Base-by-base conservation (phyloP, 176 grass and related monocot genomes). In the Lolium perenne region DNA sequence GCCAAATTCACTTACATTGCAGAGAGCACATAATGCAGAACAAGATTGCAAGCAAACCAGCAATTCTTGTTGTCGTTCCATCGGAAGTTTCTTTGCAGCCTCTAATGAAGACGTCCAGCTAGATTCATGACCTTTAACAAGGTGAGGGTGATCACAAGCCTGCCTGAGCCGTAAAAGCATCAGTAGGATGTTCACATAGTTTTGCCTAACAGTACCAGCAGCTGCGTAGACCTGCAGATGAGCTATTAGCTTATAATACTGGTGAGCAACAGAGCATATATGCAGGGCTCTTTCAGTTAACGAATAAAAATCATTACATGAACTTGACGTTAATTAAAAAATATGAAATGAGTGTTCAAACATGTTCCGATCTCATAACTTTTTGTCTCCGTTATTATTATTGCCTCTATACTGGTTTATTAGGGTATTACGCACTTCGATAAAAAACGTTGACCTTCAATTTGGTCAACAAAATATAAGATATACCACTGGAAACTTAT, bases 131-230 rank as follows among this genome's bases (percentile, higher is more conserved):
- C 94, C 90, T 91, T 92, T 96, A 76, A 99, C 97, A 75, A 99
- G 53, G 74, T 93, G 86, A 73, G 90, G 94, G 74, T 99, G 97
- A 84, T 94, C 94, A 55, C 97, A 99, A 71, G 97, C 97, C 80
- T 99, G 97, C 57, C 97, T 91, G 62, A 99, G 90, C 85, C 97
- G 84, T 76, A 99, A 92, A 87, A 99, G 94, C 97, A 99, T 96
- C 80, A 99, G 71, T n/a, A 99, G 80, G 79, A 99, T 99, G 76
- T 99, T 99, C 38, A 99, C 97, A 82, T 99, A 99, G 83, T 99
- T 99, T 86, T 99, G 94, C 84, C 88, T 99, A 79, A 99, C 94
- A 71, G 97, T 99, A 60, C 97, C 97, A 48, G 94, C 97, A 90
- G 89, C 94, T 80, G 97, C 97, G 54, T 99, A 99, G 43, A 88